Evolutionary conservation across 1,284 basidiomycete genomes (phyloP), one percentile per base, ranked within the genome.

Genomic region (Cystobasidium sp.): DNA sequence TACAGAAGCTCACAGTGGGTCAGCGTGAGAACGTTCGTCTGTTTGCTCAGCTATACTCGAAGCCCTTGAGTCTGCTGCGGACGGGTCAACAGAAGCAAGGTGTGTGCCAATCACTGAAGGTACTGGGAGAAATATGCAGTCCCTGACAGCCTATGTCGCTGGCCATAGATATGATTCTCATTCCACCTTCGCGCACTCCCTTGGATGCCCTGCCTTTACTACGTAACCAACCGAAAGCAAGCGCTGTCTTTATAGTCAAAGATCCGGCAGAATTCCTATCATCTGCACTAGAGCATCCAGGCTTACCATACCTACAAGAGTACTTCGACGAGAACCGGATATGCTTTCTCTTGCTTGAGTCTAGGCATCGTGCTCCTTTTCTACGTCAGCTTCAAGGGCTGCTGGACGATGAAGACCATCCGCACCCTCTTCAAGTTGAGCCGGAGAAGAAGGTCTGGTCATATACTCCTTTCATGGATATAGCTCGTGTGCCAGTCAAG

Each of bases 41-140:
- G 18, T 41, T 59, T 18, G 56, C 56, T 14, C n/a, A 7, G 22
- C n/a, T 24, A n/a, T 59, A 59, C 14, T 59, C 56, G n/a, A 31
- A 59, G 56, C 56, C 56, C 0, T 9, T 59, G 37, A 59, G 56
- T 39, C n/a, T 59, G 56, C 39, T 59, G 6, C 56, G 56, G 31
- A 59, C 56, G 43, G 56, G 37, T 18, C 56, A 59, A 43, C 56
- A 59, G 1, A 59, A 59, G 56, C 56, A 12, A 59, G 56, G 56
- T 59, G 39, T n/a, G 56, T 37, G 14, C 8, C 31, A 14, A 18
- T 12, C 10, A 20, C 14, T 56, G 22, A 37, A 31, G 31, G 31
- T 31, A 31, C 5, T 4, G 8, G 9, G 31, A 14, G 3, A 20
- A 31, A 3, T 1, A 56, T 31, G 55, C 20, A 56, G 37, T 14